Conservation (phyloP, 1,284 basidiomycete genomes). For the Golubevia pallescens region DNA sequence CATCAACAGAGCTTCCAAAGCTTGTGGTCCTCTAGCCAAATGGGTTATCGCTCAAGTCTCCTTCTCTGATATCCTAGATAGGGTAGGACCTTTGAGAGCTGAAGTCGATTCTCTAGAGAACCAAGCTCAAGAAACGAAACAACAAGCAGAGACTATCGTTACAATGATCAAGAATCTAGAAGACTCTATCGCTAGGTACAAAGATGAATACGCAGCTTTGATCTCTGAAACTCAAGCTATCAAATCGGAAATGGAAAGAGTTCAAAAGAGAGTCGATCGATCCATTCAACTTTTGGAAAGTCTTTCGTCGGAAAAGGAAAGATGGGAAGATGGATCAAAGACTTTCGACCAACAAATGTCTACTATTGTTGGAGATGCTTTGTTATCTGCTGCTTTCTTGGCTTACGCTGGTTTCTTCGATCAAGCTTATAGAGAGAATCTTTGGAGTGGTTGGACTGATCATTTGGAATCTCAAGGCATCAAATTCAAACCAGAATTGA, state of each 20-base stretch:
- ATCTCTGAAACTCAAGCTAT: slow-evolving; percentile 63
- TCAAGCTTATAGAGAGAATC: slow-evolving; percentile 55
- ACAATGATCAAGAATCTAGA: slow-evolving; percentile 53
- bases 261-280: slow-evolving; percentile 56
- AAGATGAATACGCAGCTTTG: slow-evolving; percentile 60
- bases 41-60: slow-evolving; percentile 63
- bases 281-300: slow-evolving; percentile 62
- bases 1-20: slow-evolving; percentile 60
- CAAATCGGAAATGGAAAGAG: slow-evolving; percentile 60
- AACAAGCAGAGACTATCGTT: slow-evolving; percentile 38
- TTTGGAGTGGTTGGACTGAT: slow-evolving; percentile 56
- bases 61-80: slow-evolving; percentile 60
- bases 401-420: slow-evolving; percentile 63
- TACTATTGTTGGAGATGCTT: slow-evolving; percentile 59
- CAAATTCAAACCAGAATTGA: slow-evolving; percentile 55
- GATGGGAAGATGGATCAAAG: slow-evolving; percentile 55
- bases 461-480: slow-evolving; percentile 37
- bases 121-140: slow-evolving; percentile 50
- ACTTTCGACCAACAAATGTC: slow-evolving; percentile 60
- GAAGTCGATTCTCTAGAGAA: slow-evolving; percentile 55
- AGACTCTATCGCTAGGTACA: slow-evolving; percentile 55
- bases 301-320: slow-evolving; percentile 54
- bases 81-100: slow-evolving; percentile 56
- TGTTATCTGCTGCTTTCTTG: slow-evolving; percentile 60
- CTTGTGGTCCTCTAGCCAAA: slow-evolving; percentile 62